These are phyloP conservation scores for Dichotomocladium elegans DNA, from an alignment of 371 early-diverging fungal species.

Conservation along the genomic window DNA sequence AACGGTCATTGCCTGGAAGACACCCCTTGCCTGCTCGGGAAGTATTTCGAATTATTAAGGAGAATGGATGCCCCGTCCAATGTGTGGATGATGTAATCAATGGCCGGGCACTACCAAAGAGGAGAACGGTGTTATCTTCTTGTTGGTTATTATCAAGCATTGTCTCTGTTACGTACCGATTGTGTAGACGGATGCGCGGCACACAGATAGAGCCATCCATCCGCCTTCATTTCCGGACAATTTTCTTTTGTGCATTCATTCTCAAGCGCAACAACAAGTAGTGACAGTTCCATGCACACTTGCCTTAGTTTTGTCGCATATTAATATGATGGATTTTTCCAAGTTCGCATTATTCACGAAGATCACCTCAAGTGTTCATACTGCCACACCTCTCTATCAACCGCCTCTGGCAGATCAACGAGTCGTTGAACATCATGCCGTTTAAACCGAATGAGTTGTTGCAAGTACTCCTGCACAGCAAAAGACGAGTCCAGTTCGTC, in stretches of 20 bases:
- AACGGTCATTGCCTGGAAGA: neutral
- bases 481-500: constrained; percentile 73
- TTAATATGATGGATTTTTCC: neutral
- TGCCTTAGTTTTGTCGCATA: constrained; percentile 70
- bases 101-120: constrained; percentile 79
- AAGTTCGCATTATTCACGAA: too few species aligned
- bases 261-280: constrained; percentile 69
- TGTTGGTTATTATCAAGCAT: neutral
- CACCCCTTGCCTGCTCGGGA: constrained; percentile 63
- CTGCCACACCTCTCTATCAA: constrained; percentile 79
- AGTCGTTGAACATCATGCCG: constrained; percentile 59
- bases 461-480: constrained; percentile 83
- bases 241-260: constrained; percentile 74
- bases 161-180: constrained; percentile 48
- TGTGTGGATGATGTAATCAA: constrained; percentile 92
- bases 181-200: constrained; percentile 86
- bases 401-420: constrained; percentile 63
- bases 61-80: constrained; percentile 83
- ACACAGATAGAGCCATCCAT: constrained; percentile 89
- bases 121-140: neutral
- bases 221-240: constrained; percentile 93
- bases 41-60: constrained; percentile 74
- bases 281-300: constrained; percentile 78
- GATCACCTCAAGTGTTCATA: constrained; percentile 82
- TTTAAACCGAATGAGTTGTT: constrained; percentile 66